Evolutionary conservation across 257 asterid species (phyloP).

Genomic region (Dorcoceras hygrometricum): DNA sequence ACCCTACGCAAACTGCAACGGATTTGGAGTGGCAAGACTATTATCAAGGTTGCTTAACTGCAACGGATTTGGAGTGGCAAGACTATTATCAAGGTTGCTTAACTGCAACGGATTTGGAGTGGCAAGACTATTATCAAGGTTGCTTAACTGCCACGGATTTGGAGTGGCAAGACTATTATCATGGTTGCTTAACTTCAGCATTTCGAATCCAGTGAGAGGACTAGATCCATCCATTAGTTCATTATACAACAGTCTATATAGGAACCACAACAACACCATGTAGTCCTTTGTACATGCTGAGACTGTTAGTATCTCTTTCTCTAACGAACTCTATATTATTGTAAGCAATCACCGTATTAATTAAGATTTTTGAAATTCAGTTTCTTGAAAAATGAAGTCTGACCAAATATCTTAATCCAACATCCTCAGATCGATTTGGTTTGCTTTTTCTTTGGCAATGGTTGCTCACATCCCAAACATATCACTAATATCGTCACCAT

Average conservation of each 20-base stretch:
- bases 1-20: slow-evolving; percentile 6
- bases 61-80: no score
- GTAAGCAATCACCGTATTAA: slow-evolving; percentile 35
- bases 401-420: slow-evolving; percentile 51
- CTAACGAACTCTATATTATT: slow-evolving; percentile 29
- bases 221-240: slow-evolving; percentile 27
- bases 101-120: slow-evolving; percentile 38
- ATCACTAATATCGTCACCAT: slow-evolving; percentile 27
- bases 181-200: slow-evolving; percentile 46
- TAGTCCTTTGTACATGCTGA: slow-evolving; percentile 37
- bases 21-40: slow-evolving; percentile 35
- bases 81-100: slow-evolving; percentile 45
- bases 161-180: slow-evolving; percentile 40
- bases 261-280: slow-evolving; percentile 24
- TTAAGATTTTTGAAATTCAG: slow-evolving; percentile 31
- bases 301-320: slow-evolving; percentile 27
- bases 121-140: slow-evolving; percentile 42
- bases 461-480: slow-evolving; percentile 33
- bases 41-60: no score
- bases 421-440: slow-evolving; percentile 30
- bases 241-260: no score
- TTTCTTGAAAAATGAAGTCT: slow-evolving; percentile 47
- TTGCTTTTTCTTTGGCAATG: slow-evolving; percentile 24
- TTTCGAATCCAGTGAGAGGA: slow-evolving; percentile 36
- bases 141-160: slow-evolving; percentile 33